Percentiles rank a stretch among this genome's conserved stretches.
Conservation (phyloP, 1,284 basidiomycete species). For the Cerioporus squamosus region DNA sequence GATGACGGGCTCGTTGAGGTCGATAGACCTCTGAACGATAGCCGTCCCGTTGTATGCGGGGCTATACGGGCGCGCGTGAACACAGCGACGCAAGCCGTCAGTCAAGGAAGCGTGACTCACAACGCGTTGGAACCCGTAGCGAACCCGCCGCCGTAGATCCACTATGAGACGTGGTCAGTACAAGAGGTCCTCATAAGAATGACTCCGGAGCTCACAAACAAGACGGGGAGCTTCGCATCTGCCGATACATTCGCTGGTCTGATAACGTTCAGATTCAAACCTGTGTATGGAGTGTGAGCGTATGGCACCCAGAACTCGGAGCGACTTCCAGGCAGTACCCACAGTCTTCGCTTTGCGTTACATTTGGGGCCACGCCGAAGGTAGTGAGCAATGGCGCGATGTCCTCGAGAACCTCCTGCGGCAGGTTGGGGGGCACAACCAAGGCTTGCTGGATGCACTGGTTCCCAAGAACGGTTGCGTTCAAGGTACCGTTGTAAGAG, state of each 20-base stretch:
- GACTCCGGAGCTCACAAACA: slow-evolving; percentile 53
- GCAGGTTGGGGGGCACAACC: slow-evolving; percentile 30
- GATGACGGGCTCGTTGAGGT: slow-evolving; percentile 37
- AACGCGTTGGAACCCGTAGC: too few relatives aligned
- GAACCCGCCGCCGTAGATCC: too few relatives aligned
- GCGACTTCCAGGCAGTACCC: not conserved
- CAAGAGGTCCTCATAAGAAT: too few relatives aligned
- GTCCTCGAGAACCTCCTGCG: slow-evolving; percentile 35
- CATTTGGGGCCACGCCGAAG: not conserved
- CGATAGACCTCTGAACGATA: slow-evolving; percentile 37
- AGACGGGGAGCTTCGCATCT: slow-evolving; percentile 54
- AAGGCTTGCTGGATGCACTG: slow-evolving; percentile 52
- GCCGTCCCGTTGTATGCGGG: not conserved
- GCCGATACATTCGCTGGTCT: slow-evolving; percentile 45
- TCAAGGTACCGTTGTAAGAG: slow-evolving; percentile 42
- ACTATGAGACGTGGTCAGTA: too few relatives aligned
- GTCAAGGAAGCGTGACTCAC: too few relatives aligned
- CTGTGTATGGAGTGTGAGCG: slow-evolving; percentile 28
- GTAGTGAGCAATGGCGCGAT: slow-evolving; percentile 34
- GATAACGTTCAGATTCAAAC: slow-evolving; percentile 61
- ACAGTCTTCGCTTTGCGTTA: slow-evolving; percentile 51
- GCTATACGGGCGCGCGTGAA: not conserved
- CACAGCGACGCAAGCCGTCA: not conserved
- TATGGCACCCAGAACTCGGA: too few relatives aligned
- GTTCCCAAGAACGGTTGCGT: slow-evolving; percentile 46